Evolutionary conservation across 352 stramenopile species (phyloP), one percentile per base, ranked within the genome.

Genomic region (Phytophthora rubi): DNA sequence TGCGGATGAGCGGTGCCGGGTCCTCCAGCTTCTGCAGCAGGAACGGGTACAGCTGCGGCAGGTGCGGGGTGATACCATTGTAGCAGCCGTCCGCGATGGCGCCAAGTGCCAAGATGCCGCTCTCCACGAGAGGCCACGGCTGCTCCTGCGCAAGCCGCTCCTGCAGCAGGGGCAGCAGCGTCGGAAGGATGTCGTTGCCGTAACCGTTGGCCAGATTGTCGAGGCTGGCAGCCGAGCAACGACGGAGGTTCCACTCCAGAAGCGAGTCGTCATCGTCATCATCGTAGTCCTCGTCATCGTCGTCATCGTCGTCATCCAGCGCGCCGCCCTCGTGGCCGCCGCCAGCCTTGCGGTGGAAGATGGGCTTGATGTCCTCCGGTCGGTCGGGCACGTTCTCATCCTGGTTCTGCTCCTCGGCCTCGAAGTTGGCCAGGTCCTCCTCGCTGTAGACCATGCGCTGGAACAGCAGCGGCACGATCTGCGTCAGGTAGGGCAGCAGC

Each of bases 361-460:
- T 80, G 1, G 91, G 91, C 59, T 95, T 95, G 64, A 97, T 96
- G 63, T 97, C 90, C 64, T 97, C 91, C 1, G 94, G 92, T 37
- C 97, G 85, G 56, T 98, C 93, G 3, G 92, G 90, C 23, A 97
- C 88, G 62, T 91, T 92, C 71, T 97, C 92, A 57, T 94, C 78
- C 68, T 90, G 83, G 35, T 76, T 89, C 77, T 94, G 73, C 82
- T 97, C 89, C 53, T 98, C 95, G 13, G 95, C 79, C 57, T 97
- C 93, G 75, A 98, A 96, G 30, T 79, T 88, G 15, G 79, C 85
- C 62, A 97, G 83, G 72, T 98, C 92, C 42, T 98, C 96, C 30
- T 97, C 83, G 35, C 90, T 96, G 77, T 99, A 99, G 6, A 99
- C 94, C 91, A 99, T 98, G 53, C 94, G 88, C 61, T 94, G 83